Evolutionary conservation across 768 basidiomycete genomes (phyloP), one percentile per base, ranked within the genome.

Genomic region (Termitomyces sp.): DNA sequence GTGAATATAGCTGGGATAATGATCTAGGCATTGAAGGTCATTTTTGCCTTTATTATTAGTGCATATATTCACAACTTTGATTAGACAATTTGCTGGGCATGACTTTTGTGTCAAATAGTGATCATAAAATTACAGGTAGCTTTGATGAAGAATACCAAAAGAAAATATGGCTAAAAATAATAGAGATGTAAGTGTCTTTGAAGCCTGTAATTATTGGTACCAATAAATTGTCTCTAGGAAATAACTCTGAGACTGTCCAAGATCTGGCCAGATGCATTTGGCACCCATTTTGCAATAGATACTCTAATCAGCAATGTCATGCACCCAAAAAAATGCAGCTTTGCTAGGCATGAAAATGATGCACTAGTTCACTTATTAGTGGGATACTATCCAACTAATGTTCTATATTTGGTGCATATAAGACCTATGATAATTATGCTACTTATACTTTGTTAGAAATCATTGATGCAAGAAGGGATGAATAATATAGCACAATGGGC

Each of bases 21-120:
- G 11, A 44, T 9, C 8, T 1, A 44, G 9, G 8, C 2, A 9
- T 22, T 22, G 7, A 44, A 20, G 42, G n/a, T 44, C 0, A 20
- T 9, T 20, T 22, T 44, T 22, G n/a, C n/a, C 4, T 20, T 22
- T 11, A 12, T 12, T 12, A 44, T 1, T 44, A 22, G 20, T 9
- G n/a, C 42, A 44, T 44, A 44, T 44, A 44, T 12, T 44, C 0
- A 44, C n/a, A 27, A 27, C 27, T 9, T 20, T 44, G 12, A 11
- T 2, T 44, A 44, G 42, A 44, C 0, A 20, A 5, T 44, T 44
- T 44, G 5, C 5, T 44, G 11, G 9, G 11, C 8, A 20, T 44
- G n/a, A 1, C 7, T 1, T 44, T 44, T 44, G 20, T 18, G 1
- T 41, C 39, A 0, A 7, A 7, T 0, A 0, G 0, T 7, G 7